Evolutionary conservation across 768 basidiomycete genomes (phyloP), one percentile per base, ranked within the genome.

Genomic region (Amyloporia xantha): DNA sequence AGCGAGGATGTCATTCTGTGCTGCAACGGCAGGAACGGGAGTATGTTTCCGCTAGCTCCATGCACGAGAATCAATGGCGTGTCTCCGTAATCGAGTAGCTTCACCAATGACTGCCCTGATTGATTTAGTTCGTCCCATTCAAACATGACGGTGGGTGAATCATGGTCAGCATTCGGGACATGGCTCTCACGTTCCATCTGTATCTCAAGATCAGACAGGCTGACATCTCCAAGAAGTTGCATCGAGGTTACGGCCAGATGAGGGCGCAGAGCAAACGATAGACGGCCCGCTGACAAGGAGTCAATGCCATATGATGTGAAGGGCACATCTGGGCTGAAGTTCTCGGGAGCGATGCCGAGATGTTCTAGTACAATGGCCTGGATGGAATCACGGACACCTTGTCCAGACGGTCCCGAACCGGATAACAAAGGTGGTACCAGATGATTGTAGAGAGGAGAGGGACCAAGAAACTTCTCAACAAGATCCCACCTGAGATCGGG

Each of bases 251-350:
- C 53, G 20, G 58, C 44, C 15, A 68, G 54, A 27, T 56, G 56
- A 1, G 64, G 56, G 5, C 61, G 59, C 25, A 73, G 62, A 2
- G 61, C 59, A 44, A 60, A 62, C 4, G 71, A 66, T 6, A 72
- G 52, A 15, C 62, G 61, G 3, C 64, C 65, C 13, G 71, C 71
- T 10, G 66, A 62, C 5, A 73, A 61, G 1, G 71, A 73, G 51
- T 73, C 71, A 15, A 72, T 55, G 10, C 73, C 73, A 37, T 72
- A 73, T 3, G 65, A 59, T 1, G 69, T 70, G 38, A 74, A 59
- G 1, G 72, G 71, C 7, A 69, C 62, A 11, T 71, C 64, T 0
- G 54, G 44, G 6, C 61, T 60, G 42, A 73, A 66, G 25, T 71
- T 69, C n/a, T 64, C 59, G 19, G 49, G 49, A 2, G 64, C 47